phyloP scores from a whole-genome alignment of 73 alveolate genomes.

The Chromera velia region DNA sequence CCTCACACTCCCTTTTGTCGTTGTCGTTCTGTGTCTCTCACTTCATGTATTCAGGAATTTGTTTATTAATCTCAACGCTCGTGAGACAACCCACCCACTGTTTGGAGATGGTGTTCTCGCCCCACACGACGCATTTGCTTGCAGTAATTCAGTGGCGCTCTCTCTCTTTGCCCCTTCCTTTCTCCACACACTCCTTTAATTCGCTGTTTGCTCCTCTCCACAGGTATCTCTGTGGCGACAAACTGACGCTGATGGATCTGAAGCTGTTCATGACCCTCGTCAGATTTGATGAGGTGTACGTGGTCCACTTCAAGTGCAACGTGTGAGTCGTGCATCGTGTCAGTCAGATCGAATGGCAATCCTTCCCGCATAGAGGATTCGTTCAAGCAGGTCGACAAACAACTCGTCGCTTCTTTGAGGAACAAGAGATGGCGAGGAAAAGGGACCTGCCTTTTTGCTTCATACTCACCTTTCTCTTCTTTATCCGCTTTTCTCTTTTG shows the following conservation, averaged over 20 bases:
- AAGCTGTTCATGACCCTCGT: conserved; percentile 51
- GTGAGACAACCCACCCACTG: not conserved
- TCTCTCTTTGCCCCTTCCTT: not conserved
- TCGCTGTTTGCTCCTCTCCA: not conserved
- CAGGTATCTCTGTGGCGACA: conserved; percentile 15
- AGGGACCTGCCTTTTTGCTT: no score
- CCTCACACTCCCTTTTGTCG: no score
- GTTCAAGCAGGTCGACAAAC: no score
- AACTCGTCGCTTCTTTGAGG: no score
- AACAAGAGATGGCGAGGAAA: no score
- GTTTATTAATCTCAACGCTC: not conserved
- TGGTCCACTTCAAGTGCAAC: conserved; percentile 55
- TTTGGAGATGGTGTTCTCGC: not conserved
- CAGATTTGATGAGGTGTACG: conserved; percentile 55
- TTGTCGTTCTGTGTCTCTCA: not conserved
- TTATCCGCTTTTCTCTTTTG: no score
- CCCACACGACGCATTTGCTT: not conserved
- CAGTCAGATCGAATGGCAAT: no score
- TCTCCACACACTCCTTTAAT: not conserved
- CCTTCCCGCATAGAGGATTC: no score
- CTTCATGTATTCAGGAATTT: not conserved
- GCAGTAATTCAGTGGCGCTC: not conserved
- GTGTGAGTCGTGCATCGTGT: no score
- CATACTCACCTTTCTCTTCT: no score
- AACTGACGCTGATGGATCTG: conserved; percentile 22